Evolutionary conservation across 768 basidiomycete species (phyloP).

Genomic region (Jaapia argillacea): DNA sequence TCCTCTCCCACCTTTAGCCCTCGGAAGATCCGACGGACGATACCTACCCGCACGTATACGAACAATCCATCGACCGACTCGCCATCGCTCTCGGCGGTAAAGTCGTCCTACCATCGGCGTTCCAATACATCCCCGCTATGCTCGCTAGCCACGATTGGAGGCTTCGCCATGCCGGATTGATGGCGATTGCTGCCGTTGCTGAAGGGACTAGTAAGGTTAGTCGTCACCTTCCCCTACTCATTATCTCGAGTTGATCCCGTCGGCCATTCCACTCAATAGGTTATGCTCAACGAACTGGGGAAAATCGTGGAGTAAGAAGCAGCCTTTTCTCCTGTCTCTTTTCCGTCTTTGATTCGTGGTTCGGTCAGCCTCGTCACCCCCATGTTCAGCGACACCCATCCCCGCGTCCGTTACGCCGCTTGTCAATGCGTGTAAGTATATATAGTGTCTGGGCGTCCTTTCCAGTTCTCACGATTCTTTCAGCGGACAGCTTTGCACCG

Average conservation of each 20-base stretch:
- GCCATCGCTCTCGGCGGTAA: conserved; percentile 75
- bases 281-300: conserved; percentile 73
- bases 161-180: conserved; percentile 73
- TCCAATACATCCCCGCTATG: conserved; percentile 78
- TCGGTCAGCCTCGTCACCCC: conserved; percentile 55
- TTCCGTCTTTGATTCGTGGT: conserved; percentile 8
- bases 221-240: background rate
- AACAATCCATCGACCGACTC: conserved; percentile 74
- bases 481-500: conserved; percentile 84
- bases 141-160: conserved; percentile 78
- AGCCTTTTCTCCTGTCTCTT: background rate
- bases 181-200: conserved; percentile 79
- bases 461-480: conserved; percentile 1
- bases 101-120: conserved; percentile 67
- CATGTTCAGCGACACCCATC: conserved; percentile 72
- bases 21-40: conserved; percentile 55
- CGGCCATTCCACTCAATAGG: too few species aligned
- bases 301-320: conserved; percentile 68
- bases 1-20: conserved; percentile 40
- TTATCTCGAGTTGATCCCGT: conserved; percentile 1
- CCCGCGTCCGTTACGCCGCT: conserved; percentile 63
- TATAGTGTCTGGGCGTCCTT: too few species aligned
- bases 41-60: conserved; percentile 64
- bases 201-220: conserved; percentile 71
- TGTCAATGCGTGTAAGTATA: conserved; percentile 77